Evolutionary conservation across 345 rosid species (phyloP), one percentile per base, ranked within the genome.

Genomic region (Abelmoschus esculentus): DNA sequence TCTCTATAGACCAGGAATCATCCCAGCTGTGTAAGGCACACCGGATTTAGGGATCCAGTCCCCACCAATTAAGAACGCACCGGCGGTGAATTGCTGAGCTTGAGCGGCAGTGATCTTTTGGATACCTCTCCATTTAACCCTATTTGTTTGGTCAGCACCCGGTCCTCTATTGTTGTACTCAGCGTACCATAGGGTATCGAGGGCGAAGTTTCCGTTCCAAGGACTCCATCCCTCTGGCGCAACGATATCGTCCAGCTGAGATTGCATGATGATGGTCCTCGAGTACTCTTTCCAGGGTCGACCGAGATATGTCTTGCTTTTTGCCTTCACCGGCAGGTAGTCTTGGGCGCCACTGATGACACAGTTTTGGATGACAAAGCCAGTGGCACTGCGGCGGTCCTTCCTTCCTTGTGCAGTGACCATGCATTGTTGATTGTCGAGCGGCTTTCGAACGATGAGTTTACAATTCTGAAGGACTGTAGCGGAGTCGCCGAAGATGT

Each of bases 211-310:
- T 0, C 89, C 93, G 0, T 17, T 1, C 93, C 89, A 86, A 0
- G 81, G 84, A 18, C 69, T 0, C 90, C 89, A 93, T 0, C 98
- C 97, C 1, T 85, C 78, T 0, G 96, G 91, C n/a, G 73, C 81
- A 7, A 90, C 83, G 60, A 86, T 57, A 36, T 80, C 84, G 7
- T 82, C 88, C 0, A 92, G 79, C 38, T 69, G 62, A 3, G 90
- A 80, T 40, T 83, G 83, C 86, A 88, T 83, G 72, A 86, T 59
- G 26, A 92, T 67, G 3, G 93, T 86, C 73, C 83, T 85, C 4
- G 98, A 80, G 76, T 28, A 86, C 61, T 59, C 19, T 55, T 79
- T 83, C 92, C 90, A 86, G 3, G 98, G 98, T 2, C 98, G 85
- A 2, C 93, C 96, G 0, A 93, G 87, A 74, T 83, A 89, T 0